Evolutionary conservation across 768 basidiomycete genomes (phyloP).

Genomic region (Favolaschia claudopus): DNA sequence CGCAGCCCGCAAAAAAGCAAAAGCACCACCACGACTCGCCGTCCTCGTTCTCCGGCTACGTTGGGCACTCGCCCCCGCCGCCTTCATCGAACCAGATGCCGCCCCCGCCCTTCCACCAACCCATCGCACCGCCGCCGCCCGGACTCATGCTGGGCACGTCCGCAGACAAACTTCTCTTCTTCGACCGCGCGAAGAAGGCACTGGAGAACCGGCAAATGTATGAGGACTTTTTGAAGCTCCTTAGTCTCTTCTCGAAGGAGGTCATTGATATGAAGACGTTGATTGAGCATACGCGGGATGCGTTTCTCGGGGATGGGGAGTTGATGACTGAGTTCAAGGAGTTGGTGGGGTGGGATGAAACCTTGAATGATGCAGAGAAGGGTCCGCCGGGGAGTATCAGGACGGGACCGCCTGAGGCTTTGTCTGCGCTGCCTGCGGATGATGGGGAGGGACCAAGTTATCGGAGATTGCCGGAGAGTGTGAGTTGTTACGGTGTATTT

Average conservation of each 20-base stretch:
- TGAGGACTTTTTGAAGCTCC: slow-evolving; percentile 94
- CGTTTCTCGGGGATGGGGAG: slow-evolving; percentile 84
- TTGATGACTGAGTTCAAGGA: slow-evolving; percentile 87
- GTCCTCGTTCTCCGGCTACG: slow-evolving; percentile 57
- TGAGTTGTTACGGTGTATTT: slow-evolving; percentile 51
- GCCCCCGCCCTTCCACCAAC: slow-evolving; percentile 33
- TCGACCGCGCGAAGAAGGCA: slow-evolving; percentile 88
- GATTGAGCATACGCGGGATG: slow-evolving; percentile 74
- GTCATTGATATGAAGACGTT: slow-evolving; percentile 88
- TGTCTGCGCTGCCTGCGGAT: slow-evolving; percentile 80
- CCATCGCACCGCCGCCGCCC: slow-evolving; percentile 30
- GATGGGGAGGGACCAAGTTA: slow-evolving; percentile 95
- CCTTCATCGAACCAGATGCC: slow-evolving; percentile 36
- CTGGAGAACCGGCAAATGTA: slow-evolving; percentile 80
- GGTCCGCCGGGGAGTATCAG: slow-evolving; percentile 83
- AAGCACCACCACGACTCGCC: slow-evolving; percentile 69
- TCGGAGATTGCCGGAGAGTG: slow-evolving; percentile 84
- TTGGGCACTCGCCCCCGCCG: slow-evolving; percentile 50
- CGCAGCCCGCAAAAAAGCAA: slow-evolving; percentile 62
- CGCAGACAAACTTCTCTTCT: slow-evolving; percentile 88
- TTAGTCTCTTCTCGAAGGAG: slow-evolving; percentile 90
- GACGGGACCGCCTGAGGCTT: slow-evolving; percentile 77
- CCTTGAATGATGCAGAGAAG: slow-evolving; percentile 63
- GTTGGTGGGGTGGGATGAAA: slow-evolving; percentile 81
- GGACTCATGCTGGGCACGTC: slow-evolving; percentile 40